phyloP scores from a whole-genome alignment of 1,284 basidiomycete species.

The Ceratobasidium sp. region DNA sequence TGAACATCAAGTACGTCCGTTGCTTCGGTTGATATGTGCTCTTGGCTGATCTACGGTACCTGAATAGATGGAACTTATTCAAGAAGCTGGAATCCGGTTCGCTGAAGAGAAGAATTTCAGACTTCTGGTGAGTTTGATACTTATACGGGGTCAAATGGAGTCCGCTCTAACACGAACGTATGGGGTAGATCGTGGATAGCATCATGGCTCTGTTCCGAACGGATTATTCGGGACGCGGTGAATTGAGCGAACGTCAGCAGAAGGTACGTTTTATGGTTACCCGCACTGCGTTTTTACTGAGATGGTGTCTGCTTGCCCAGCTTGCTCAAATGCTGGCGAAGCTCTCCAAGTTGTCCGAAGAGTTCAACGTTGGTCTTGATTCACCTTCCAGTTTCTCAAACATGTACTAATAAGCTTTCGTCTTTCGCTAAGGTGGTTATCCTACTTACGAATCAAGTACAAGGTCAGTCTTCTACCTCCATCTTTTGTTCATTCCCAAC shows the following conservation, averaged over 20 bases:
- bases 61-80: constrained; percentile 85
- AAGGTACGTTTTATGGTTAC: constrained; percentile 67
- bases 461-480: constrained; percentile 67
- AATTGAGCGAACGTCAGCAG: constrained; percentile 92
- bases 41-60: neutral
- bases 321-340: constrained; percentile 90
- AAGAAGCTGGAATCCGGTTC: constrained; percentile 85
- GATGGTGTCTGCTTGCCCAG: constrained; percentile 52
- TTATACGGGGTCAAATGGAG: constrained; percentile 6
- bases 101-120: constrained; percentile 86
- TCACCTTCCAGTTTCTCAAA: constrained; percentile 1
- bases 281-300: neutral
- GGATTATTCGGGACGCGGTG: constrained; percentile 92
- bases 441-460: constrained; percentile 92
- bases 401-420: neutral
- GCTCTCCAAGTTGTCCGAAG: constrained; percentile 90
- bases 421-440: constrained; percentile 76
- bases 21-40: neutral
- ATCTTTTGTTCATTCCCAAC: neutral
- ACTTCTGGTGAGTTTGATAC: constrained; percentile 67
- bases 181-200: constrained; percentile 84
- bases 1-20: constrained; percentile 78
- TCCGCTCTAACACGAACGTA: too few relatives aligned
- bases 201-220: constrained; percentile 97
- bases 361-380: constrained; percentile 75